These are phyloP conservation scores for Truncatella angustata DNA, from an alignment of 2,329 filamentous ascomycete genomes.

Conservation along the genomic window DNA sequence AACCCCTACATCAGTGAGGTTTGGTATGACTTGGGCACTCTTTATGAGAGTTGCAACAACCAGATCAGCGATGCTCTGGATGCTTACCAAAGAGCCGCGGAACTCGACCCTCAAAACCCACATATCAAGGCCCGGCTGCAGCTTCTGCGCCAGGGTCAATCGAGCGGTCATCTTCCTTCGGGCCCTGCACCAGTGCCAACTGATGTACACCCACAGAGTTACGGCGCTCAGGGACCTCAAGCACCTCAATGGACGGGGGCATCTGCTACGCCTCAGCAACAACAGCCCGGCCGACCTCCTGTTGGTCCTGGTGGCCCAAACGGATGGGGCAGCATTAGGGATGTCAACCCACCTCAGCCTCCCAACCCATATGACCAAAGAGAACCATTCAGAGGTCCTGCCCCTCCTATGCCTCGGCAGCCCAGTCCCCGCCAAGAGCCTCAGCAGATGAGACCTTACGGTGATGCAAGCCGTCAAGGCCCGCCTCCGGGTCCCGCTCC, in stretches of 20 bases:
- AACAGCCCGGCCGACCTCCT: conserved; percentile 47
- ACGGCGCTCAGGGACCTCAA: conserved; percentile 80
- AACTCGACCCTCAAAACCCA: conserved; percentile 87
- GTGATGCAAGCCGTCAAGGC: conserved; percentile 58
- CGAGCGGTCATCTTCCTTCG: conserved; percentile 68
- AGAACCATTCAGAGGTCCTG: conserved; percentile 67
- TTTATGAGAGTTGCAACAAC: conserved; percentile 99
- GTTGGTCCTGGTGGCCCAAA: conserved; percentile 57
- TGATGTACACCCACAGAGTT: conserved; percentile 93
- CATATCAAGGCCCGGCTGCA: conserved; percentile 96
- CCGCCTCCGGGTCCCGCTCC: conserved; percentile 43
- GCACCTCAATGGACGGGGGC: conserved; percentile 82
- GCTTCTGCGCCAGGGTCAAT: conserved; percentile 78
- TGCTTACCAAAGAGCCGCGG: conserved; percentile 90
- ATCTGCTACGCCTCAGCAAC: conserved; percentile 58
- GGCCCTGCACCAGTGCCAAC: conserved; percentile 79
- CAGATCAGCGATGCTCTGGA: conserved; percentile 95
- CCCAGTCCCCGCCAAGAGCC: conserved; percentile 75
- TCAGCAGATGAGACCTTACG: conserved; percentile 67
- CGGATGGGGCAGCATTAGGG: conserved; percentile 62
- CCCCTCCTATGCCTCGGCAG: conserved; percentile 66
- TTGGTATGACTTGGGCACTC: conserved; percentile 95
- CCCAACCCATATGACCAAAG: conserved; percentile 80
- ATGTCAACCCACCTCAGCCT: conserved; percentile 76
- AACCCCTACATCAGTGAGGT: conserved; percentile 99